Evolutionary conservation across 371 early-diverging fungal species (phyloP), one percentile per base, ranked within the genome.

Genomic region (Paraphysoderma sedebokerense): DNA sequence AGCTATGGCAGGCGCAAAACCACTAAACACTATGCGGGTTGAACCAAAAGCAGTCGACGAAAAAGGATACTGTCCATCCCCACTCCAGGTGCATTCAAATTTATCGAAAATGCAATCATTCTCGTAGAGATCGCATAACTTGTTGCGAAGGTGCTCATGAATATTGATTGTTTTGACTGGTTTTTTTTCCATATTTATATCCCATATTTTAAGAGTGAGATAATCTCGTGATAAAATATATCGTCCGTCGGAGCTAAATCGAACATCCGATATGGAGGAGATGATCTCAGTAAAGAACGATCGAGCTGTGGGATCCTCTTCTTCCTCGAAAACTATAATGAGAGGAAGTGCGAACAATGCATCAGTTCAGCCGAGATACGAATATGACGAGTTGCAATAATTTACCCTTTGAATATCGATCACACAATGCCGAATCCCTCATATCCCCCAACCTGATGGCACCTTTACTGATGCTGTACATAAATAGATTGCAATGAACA

Each of bases 31-130:
- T 47, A 26, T 47, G 19, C n/a, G 26, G 7, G 15, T 9, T 52
- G 49, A 50, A 2, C 29, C 24, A 11, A 15, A 31, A 13, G 12
- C 6, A 17, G 35, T 17, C 50, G 7, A 42, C 17, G 22, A 15
- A 17, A 45, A 5, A 2, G 22, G 11, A n/a, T 61, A 76, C 70
- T 56, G 56, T 52, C 90, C 92, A 57, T 92, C 86, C 15, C 93
- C 95, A 56, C 87, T 87, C 55, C 92, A 87, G 40, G 77, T 87
- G 69, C 92, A 91, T 63, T 96, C 98, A 54, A 97, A 97, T 66
- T 96, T 96, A 71, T 97, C 98, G 70, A 97, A 97, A 58, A 97
- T 95, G 66, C 89, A 92, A 61, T 97, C 98, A 63, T 90, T 95
- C 58, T 96, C 98, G 66, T 97, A 97, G 35, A 96, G 68, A 54